A percentile compares a stretch with the other conserved stretches of the same genome.
phyloP scores from a whole-genome alignment of 164 flowering plant species.

The Vitis rotundifolia region DNA sequence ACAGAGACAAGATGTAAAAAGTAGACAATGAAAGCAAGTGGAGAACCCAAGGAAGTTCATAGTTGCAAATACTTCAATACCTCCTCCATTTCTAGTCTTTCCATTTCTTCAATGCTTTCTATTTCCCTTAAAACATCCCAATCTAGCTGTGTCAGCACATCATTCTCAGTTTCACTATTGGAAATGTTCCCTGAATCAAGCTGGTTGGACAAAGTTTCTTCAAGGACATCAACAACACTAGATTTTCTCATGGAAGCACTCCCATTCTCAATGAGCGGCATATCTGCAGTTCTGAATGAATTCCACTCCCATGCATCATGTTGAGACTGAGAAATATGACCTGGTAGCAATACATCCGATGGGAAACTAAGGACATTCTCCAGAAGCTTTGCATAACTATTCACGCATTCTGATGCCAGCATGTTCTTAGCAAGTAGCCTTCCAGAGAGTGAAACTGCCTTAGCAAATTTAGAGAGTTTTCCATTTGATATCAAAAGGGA shows the following conservation, averaged over 20 bases:
- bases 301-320: slow-evolving; percentile 77
- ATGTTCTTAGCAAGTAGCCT: slow-evolving; percentile 73
- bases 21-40: background rate
- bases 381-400: slow-evolving; percentile 71
- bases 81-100: slow-evolving; percentile 80
- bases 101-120: slow-evolving; percentile 66
- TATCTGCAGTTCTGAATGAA: slow-evolving; percentile 29
- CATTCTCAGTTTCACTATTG: slow-evolving; percentile 38
- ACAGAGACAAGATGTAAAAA: background rate
- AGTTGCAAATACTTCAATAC: slow-evolving; percentile 29
- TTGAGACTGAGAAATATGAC: slow-evolving; percentile 48
- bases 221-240: slow-evolving; percentile 59
- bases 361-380: slow-evolving; percentile 76
- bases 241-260: slow-evolving; percentile 24
- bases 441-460: slow-evolving; percentile 67
- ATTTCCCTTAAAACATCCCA: slow-evolving; percentile 66
- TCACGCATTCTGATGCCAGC: slow-evolving; percentile 76
- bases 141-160: slow-evolving; percentile 53
- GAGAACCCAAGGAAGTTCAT: background rate
- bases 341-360: slow-evolving; percentile 74
- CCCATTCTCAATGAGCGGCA: slow-evolving; percentile 10
- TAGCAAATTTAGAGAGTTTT: slow-evolving; percentile 69
- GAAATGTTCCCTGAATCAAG: slow-evolving; percentile 26
- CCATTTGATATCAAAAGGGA: slow-evolving; percentile 64
- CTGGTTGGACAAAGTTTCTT: slow-evolving; percentile 39